phyloP scores from a whole-genome alignment of 257 asterid species.

The Penstemon barbatus region DNA sequence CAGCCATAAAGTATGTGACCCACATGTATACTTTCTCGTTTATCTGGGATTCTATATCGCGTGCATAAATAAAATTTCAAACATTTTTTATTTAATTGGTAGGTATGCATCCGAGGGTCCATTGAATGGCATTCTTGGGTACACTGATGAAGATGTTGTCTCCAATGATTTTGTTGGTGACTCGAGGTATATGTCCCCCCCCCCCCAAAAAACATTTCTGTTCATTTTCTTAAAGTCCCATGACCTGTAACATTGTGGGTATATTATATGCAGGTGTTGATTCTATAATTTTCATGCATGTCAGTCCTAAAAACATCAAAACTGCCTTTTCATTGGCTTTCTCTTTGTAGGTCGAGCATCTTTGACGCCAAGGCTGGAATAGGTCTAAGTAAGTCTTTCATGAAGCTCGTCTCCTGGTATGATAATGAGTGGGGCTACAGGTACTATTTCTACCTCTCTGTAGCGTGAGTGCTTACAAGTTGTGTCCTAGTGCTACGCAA shows the following conservation, averaged over 20 bases:
- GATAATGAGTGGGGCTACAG: constrained; percentile 97
- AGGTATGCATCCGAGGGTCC: constrained; percentile 85
- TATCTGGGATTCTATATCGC: not conserved
- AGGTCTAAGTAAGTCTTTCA: constrained; percentile 67
- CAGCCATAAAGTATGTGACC: constrained; percentile 75
- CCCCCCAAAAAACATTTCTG: too few species aligned
- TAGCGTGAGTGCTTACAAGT: not conserved
- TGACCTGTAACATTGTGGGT: too few species aligned
- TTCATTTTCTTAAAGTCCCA: too few species aligned
- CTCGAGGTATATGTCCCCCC: constrained; percentile 49
- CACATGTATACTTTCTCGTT: not conserved
- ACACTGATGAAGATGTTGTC: constrained; percentile 89
- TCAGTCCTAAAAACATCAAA: too few species aligned
- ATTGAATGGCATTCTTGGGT: constrained; percentile 87
- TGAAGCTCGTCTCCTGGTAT: constrained; percentile 81
- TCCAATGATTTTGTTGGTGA: constrained; percentile 90
- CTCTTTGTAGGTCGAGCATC: constrained; percentile 67
- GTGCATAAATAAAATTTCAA: not conserved
- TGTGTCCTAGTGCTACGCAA: not conserved
- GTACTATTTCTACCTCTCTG: constrained; percentile 29
- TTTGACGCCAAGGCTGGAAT: constrained; percentile 94
- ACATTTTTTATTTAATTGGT: not conserved
- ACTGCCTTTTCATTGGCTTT: too few species aligned
- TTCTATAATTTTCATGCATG: too few species aligned
- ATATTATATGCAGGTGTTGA: too few species aligned